Evolutionary conservation across 1,284 basidiomycete genomes (phyloP).

Genomic region (Marasmius tenuissimus): DNA sequence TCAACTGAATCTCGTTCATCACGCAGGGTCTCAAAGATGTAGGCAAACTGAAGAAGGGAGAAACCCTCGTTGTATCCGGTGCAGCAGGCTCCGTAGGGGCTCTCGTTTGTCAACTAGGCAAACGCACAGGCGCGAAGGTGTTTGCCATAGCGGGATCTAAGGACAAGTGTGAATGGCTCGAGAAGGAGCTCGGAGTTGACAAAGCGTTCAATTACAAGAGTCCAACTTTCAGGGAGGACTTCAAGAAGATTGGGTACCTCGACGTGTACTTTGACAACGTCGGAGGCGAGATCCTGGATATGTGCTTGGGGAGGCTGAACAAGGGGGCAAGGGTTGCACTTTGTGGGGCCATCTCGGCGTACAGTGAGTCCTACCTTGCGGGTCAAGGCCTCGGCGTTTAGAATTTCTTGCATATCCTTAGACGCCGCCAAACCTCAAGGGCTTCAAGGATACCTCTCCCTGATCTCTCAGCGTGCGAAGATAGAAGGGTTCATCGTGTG

Average conservation of each 20-base stretch:
- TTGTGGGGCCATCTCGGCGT: conserved; percentile 44
- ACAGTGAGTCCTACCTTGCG: neutral
- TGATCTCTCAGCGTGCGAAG: conserved; percentile 77
- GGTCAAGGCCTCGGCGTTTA: neutral
- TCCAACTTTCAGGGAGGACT: conserved; percentile 65
- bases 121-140: conserved; percentile 73
- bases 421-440: conserved; percentile 58
- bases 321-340: conserved; percentile 77
- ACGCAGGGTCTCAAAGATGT: conserved; percentile 80
- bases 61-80: conserved; percentile 83
- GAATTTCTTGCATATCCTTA: conserved; percentile 19
- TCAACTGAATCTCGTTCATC: neutral
- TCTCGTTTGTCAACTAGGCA: conserved; percentile 76
- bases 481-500: conserved; percentile 86
- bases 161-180: conserved; percentile 85
- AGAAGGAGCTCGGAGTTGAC: conserved; percentile 80
- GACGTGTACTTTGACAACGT: conserved; percentile 91
- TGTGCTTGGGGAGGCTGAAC: conserved; percentile 73
- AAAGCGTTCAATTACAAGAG: conserved; percentile 88
- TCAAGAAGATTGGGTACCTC: conserved; percentile 63
- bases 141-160: conserved; percentile 74
- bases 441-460: conserved; percentile 56
- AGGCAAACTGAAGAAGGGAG: conserved; percentile 76
- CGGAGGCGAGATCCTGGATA: conserved; percentile 81
- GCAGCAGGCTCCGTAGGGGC: conserved; percentile 88